Evolutionary conservation across 441 rosid species (phyloP).

Genomic region (Erodium texanum): DNA sequence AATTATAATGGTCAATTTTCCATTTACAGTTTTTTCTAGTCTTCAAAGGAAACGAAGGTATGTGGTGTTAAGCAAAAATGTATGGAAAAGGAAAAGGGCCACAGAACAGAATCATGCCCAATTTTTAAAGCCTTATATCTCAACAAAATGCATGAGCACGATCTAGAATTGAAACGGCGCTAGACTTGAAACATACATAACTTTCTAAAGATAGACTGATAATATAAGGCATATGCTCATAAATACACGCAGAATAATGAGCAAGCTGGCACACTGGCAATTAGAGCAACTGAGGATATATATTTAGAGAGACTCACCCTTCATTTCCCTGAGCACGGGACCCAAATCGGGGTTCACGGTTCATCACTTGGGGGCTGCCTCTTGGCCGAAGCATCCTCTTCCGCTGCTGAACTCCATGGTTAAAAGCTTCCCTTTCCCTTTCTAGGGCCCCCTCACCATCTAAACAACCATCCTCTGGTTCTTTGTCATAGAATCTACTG

Average conservation of each 20-base stretch:
- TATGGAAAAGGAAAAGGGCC: neutral
- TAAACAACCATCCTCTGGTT: conserved; percentile 75
- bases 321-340: conserved; percentile 68
- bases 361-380: conserved; percentile 76
- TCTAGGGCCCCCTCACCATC: conserved; percentile 69
- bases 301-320: conserved; percentile 43
- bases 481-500: conserved; percentile 52
- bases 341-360: conserved; percentile 56
- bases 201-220: neutral
- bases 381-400: conserved; percentile 96
- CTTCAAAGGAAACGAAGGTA: neutral
- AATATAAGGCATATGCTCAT: neutral
- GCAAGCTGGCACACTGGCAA: conserved; percentile 11
- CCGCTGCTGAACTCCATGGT: conserved; percentile 79
- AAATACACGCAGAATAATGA: neutral
- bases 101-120: neutral
- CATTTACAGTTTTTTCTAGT: no score
- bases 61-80: neutral
- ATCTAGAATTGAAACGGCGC: neutral
- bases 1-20: neutral
- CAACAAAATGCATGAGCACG: neutral
- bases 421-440: conserved; percentile 65
- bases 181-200: neutral
- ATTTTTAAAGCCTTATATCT: neutral
- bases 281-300: conserved; percentile 8